Evolutionary conservation across 768 basidiomycete genomes (phyloP).

Genomic region (Termitomyces sp.): DNA sequence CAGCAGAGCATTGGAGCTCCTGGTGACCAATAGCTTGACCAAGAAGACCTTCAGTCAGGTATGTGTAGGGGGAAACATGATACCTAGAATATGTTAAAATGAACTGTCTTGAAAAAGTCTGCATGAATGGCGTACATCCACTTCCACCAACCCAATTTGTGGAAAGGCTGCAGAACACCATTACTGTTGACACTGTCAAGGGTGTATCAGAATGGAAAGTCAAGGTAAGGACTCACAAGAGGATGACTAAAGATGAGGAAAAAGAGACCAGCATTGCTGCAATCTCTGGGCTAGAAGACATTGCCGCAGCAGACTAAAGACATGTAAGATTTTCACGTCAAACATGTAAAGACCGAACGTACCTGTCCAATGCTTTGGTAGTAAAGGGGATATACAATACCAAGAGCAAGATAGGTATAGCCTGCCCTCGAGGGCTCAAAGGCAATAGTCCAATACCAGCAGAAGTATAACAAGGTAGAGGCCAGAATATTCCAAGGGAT

Average conservation of each 20-base stretch:
- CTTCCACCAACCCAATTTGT: conserved; percentile 58
- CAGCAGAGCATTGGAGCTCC: conserved; percentile 42
- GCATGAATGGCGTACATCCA: conserved; percentile 56
- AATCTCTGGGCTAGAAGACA: conserved; percentile 53
- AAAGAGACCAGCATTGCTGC: conserved; percentile 51
- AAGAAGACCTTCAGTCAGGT: conserved; percentile 46
- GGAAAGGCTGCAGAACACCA: conserved; percentile 61
- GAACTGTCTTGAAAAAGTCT: too few species aligned
- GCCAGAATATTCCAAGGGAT: conserved; percentile 61
- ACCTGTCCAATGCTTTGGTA: conserved; percentile 58
- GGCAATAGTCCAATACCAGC: conserved; percentile 73
- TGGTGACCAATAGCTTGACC: conserved; percentile 41
- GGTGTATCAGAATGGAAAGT: neutral
- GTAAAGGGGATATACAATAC: conserved; percentile 54
- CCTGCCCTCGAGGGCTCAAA: conserved; percentile 51
- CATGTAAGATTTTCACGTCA: conserved; percentile 15
- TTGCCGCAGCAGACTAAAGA: conserved; percentile 52
- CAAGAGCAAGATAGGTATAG: conserved; percentile 56
- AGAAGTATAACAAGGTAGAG: conserved; percentile 56
- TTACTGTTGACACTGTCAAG: conserved; percentile 30
- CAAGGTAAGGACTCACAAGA: conserved; percentile 41
- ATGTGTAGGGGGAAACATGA: conserved; percentile 49
- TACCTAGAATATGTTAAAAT: conserved; percentile 24
- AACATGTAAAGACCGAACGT: neutral
- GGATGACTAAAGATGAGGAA: conserved; percentile 55